Conservation (phyloP, 352 stramenopile species). For the Globisporangium nagaii region DNA sequence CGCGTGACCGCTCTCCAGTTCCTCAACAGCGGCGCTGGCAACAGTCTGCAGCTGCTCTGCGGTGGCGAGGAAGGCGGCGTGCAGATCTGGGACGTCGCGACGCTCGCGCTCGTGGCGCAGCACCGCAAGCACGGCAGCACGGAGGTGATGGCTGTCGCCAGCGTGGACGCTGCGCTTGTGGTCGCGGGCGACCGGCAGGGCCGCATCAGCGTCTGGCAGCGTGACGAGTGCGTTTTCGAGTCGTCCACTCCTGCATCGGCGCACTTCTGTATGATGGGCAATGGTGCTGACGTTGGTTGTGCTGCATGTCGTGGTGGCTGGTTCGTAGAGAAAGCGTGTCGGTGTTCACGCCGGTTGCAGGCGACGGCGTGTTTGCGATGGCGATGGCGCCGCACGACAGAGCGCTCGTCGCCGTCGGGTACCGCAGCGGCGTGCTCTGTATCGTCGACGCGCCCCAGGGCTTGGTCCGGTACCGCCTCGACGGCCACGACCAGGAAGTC, state of each 20-base stretch:
- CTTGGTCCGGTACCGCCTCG: conserved; percentile 31
- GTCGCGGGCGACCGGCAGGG: conserved; percentile 61
- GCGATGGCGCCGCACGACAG: conserved; percentile 43
- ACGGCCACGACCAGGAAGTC: conserved; percentile 70
- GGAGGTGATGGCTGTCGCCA: conserved; percentile 44
- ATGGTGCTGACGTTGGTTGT: conserved; percentile 2
- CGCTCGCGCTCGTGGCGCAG: conserved; percentile 43
- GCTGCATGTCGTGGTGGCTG: neutral
- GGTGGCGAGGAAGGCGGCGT: conserved; percentile 63
- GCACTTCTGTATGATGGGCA: neutral
- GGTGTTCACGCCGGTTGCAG: conserved; percentile 39
- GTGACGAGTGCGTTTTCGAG: conserved; percentile 36
- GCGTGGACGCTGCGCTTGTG: conserved; percentile 35
- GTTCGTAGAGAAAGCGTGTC: conserved; percentile 29
- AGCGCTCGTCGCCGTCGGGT: conserved; percentile 58
- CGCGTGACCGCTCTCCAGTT: conserved; percentile 58
- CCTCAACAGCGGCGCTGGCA: conserved; percentile 13
- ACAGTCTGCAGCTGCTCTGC: conserved; percentile 39
- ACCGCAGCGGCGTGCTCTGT: conserved; percentile 59
- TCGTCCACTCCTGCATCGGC: neutral
- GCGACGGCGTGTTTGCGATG: conserved; percentile 54
- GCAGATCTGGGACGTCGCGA: conserved; percentile 67
- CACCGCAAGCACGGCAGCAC: conserved; percentile 57
- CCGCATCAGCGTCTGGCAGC: conserved; percentile 47
- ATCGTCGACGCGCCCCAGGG: conserved; percentile 38